Conservation (phyloP, 202 grass and related monocot genomes). For the Bolboschoenoplectus hybrid region DNA sequence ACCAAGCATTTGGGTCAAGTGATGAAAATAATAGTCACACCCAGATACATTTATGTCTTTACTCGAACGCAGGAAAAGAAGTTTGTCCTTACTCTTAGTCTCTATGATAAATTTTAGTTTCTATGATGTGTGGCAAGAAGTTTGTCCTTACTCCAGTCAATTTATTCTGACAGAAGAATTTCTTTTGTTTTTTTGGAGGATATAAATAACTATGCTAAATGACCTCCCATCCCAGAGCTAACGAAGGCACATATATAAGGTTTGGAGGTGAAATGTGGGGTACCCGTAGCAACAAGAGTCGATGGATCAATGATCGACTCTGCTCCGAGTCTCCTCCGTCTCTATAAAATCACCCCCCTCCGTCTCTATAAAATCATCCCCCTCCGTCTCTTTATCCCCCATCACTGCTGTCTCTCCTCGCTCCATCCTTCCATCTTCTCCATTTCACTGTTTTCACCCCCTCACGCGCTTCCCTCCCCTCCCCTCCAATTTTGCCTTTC, state of each 20-base stretch:
- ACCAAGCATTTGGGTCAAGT: too few species aligned
- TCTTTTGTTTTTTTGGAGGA: not conserved
- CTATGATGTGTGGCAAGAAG: too few species aligned
- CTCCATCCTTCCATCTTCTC: constrained; percentile 20
- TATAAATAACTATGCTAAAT: not conserved
- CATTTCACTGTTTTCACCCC: not conserved
- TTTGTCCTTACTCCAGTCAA: not conserved
- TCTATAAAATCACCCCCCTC: constrained; percentile 23
- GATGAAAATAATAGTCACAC: too few species aligned
- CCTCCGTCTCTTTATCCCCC: constrained; percentile 5
- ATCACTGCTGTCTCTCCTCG: constrained; percentile 25
- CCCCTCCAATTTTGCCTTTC: constrained; percentile 14
- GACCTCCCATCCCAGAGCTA: too few species aligned
- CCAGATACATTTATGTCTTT: too few species aligned
- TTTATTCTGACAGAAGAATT: not conserved
- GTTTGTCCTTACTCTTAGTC: too few species aligned
- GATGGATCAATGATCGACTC: constrained; percentile 16
- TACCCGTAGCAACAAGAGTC: constrained; percentile 13
- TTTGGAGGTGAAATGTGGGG: constrained; percentile 18
- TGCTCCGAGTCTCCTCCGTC: not conserved
- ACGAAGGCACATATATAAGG: not conserved
- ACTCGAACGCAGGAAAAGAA: too few species aligned
- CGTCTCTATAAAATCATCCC: constrained; percentile 28
- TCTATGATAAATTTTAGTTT: too few species aligned
- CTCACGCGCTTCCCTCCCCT: not conserved